These are phyloP conservation scores for Blepharisma stoltei DNA, from an alignment of 73 alveolate genomes.

Conservation along the genomic window DNA sequence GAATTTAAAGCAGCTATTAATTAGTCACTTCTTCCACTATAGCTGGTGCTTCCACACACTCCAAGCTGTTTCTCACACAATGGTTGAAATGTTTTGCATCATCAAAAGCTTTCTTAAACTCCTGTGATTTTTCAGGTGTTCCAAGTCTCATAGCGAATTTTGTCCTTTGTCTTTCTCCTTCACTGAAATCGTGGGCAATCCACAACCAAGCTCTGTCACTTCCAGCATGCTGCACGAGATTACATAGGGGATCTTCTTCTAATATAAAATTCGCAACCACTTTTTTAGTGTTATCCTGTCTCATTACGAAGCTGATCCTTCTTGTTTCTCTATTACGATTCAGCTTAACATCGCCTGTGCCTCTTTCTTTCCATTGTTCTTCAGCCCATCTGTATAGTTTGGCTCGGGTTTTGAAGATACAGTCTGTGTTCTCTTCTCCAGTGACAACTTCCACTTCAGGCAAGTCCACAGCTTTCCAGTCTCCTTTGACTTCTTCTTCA, in stretches of 20 bases:
- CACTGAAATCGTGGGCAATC: constrained; percentile 78
- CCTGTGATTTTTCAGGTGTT: constrained; percentile 71
- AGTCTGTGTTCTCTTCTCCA: constrained; percentile 82
- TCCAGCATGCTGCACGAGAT: constrained; percentile 65
- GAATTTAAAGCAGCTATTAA: background rate
- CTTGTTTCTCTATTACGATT: constrained; percentile 74
- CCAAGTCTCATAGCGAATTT: constrained; percentile 71
- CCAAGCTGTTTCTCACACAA: constrained; percentile 65
- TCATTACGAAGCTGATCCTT: constrained; percentile 67
- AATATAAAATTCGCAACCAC: constrained; percentile 74
- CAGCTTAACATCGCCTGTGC: constrained; percentile 80
- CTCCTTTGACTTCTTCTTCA: constrained; percentile 74
- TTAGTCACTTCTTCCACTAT: constrained; percentile 44
- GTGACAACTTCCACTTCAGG: constrained; percentile 63
- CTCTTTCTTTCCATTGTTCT: constrained; percentile 87
- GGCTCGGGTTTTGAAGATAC: constrained; percentile 65
- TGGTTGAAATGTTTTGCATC: constrained; percentile 75
- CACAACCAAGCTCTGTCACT: constrained; percentile 79
- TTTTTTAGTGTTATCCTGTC: constrained; percentile 84
- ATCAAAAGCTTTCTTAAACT: constrained; percentile 74
- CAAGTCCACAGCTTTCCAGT: constrained; percentile 46
- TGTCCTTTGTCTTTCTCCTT: constrained; percentile 63
- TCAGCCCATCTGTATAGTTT: constrained; percentile 78
- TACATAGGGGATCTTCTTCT: constrained; percentile 79
- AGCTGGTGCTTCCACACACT: constrained; percentile 71